These are phyloP conservation scores for Pythium dissimile DNA, from an alignment of 352 stramenopile genomes.

Conservation along the genomic window DNA sequence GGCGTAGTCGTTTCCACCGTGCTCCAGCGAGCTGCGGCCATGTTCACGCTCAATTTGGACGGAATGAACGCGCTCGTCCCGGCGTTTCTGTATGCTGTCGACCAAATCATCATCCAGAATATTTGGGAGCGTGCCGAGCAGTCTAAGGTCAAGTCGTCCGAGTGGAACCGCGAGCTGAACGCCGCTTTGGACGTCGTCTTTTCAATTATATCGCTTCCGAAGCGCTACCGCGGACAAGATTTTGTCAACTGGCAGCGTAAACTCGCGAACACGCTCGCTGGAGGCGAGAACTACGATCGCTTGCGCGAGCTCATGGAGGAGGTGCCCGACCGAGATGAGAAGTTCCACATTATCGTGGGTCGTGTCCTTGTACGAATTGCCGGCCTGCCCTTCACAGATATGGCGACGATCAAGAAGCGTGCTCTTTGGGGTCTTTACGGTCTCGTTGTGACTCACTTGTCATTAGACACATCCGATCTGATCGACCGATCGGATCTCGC, in stretches of 20 bases:
- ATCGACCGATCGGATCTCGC: conserved; percentile 49
- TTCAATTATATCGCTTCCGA: conserved; percentile 65
- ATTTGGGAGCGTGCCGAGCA: conserved; percentile 71
- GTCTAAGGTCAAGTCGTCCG: conserved; percentile 63
- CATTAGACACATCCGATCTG: conserved; percentile 21
- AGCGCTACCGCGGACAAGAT: conserved; percentile 67
- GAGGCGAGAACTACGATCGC: conserved; percentile 14
- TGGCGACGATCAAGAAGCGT: conserved; percentile 75
- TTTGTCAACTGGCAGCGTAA: conserved; percentile 83
- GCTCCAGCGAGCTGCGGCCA: conserved; percentile 59
- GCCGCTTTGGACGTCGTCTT: conserved; percentile 75
- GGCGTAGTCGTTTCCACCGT: conserved; percentile 80
- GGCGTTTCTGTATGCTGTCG: conserved; percentile 75
- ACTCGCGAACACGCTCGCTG: conserved; percentile 28
- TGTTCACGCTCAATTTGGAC: conserved; percentile 80
- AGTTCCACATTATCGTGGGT: conserved; percentile 69
- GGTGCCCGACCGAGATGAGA: conserved; percentile 63
- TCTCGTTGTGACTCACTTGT: conserved; percentile 69
- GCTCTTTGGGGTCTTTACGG: conserved; percentile 80
- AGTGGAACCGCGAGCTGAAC: conserved; percentile 82
- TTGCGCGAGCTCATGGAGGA: conserved; percentile 62
- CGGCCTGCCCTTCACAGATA: conserved; percentile 68
- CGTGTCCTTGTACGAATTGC: conserved; percentile 74
- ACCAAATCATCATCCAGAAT: conserved; percentile 80
- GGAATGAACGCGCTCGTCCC: conserved; percentile 78